Conservation (phyloP, 345 rosid species). For the Turritis glabra region DNA sequence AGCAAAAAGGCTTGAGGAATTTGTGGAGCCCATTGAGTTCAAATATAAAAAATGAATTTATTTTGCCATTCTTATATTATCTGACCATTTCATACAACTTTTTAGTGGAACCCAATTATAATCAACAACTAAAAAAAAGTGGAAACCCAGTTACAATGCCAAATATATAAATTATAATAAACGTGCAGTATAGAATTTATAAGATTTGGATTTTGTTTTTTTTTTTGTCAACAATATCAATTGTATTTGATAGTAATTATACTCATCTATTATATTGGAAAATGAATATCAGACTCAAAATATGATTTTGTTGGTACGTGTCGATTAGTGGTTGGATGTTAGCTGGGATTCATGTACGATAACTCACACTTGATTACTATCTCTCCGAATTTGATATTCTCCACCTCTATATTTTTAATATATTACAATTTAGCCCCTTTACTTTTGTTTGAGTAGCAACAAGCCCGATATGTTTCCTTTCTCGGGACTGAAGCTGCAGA, state of each 20-base stretch:
- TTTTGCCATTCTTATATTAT: not conserved
- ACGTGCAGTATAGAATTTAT: not conserved
- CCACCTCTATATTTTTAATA: not conserved
- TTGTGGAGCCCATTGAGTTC: not conserved
- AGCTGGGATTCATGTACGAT: slow-evolving; percentile 1
- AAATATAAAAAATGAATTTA: not conserved
- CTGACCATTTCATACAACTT: slow-evolving; percentile 8
- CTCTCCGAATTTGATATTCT: not conserved
- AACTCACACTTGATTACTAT: slow-evolving; percentile 7
- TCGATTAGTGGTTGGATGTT: not conserved
- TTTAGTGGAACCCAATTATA: slow-evolving; percentile 31
- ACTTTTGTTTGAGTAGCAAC: not conserved
- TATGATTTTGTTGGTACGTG: not conserved
- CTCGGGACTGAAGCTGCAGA: slow-evolving; percentile 22
- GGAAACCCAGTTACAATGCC: slow-evolving; percentile 20
- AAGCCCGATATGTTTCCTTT: slow-evolving; percentile 2
- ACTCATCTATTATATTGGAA: not conserved
- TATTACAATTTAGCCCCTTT: slow-evolving; percentile 1
- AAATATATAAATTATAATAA: not conserved
- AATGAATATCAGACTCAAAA: not conserved
- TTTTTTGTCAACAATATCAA: not conserved
- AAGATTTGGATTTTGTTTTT: not conserved
- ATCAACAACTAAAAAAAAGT: not conserved
- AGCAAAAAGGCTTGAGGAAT: not conserved
- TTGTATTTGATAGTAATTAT: not conserved